Conservation (phyloP, 2,329 filamentous ascomycete species). For the Colletotrichum salicis region DNA sequence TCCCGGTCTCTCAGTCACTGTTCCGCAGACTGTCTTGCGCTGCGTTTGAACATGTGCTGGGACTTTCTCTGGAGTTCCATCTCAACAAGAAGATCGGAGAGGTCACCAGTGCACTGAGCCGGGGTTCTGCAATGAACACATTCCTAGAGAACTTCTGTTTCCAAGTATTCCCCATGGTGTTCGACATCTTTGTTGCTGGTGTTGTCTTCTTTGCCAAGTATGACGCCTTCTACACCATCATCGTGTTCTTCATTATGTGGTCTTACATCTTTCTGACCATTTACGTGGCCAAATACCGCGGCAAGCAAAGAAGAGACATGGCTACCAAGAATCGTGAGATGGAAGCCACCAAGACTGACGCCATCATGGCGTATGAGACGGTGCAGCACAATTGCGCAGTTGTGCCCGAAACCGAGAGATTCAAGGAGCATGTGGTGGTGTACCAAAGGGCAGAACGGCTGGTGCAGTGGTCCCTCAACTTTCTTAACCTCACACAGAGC, state of each 20-base stretch:
- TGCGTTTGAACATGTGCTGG: conserved; percentile 59
- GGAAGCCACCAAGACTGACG: conserved; percentile 54
- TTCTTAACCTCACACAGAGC: conserved; percentile 71
- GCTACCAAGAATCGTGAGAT: conserved; percentile 55
- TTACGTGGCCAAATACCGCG: conserved; percentile 60
- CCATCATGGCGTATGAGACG: conserved; percentile 63
- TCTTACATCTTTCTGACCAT: conserved; percentile 62
- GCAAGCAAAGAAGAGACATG: conserved; percentile 56
- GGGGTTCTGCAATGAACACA: conserved; percentile 59
- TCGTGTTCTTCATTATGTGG: conserved; percentile 60
- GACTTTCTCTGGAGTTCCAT: conserved; percentile 61
- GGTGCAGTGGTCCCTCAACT: conserved; percentile 65
- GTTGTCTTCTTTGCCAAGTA: conserved; percentile 57
- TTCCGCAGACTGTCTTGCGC: conserved; percentile 55
- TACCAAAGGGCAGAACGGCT: conserved; percentile 68
- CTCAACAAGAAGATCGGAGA: conserved; percentile 62
- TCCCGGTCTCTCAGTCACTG: conserved; percentile 56
- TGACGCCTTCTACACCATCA: conserved; percentile 60
- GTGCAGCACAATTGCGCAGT: conserved; percentile 75
- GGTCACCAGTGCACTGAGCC: conserved; percentile 60
- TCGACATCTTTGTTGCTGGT: conserved; percentile 61
- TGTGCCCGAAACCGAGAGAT: conserved; percentile 66
- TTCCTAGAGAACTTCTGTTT: conserved; percentile 61
- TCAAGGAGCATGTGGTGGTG: conserved; percentile 63
- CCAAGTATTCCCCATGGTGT: conserved; percentile 61